Conservation (phyloP, 257 asterid genomes). For the Fraxinus quadrangulata region DNA sequence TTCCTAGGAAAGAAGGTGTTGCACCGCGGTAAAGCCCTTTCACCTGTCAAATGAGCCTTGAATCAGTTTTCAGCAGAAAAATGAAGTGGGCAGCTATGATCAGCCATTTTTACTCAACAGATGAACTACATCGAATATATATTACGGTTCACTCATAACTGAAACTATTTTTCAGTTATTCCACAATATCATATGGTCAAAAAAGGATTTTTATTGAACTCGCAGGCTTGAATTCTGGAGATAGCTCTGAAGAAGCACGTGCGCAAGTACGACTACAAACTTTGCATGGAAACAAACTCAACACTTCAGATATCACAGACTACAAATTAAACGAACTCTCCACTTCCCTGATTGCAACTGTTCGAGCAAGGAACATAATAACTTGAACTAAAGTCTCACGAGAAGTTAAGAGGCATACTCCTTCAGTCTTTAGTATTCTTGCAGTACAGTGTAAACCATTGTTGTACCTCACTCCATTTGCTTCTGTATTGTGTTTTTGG, state of each 20-base stretch:
- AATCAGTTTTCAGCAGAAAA: slow-evolving; percentile 14
- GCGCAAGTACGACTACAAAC: not conserved
- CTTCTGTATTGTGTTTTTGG: slow-evolving; percentile 83
- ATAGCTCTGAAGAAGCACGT: slow-evolving; percentile 7
- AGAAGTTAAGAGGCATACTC: slow-evolving; percentile 63
- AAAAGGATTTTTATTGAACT: slow-evolving; percentile 2
- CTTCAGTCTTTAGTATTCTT: slow-evolving; percentile 83
- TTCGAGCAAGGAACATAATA: slow-evolving; percentile 5
- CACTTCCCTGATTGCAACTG: slow-evolving; percentile 3
- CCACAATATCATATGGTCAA: not conserved
- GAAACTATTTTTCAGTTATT: slow-evolving; percentile 14
- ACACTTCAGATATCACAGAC: not conserved
- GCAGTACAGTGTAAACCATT: slow-evolving; percentile 76
- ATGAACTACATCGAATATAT: slow-evolving; percentile 18
- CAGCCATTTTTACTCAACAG: slow-evolving; percentile 19
- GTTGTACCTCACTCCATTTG: slow-evolving; percentile 68
- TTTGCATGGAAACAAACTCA: not conserved
- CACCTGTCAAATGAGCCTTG: slow-evolving; percentile 50
- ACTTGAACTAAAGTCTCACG: slow-evolving; percentile 26
- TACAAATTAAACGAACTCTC: slow-evolving; percentile 9
- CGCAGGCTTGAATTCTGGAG: slow-evolving; percentile 17
- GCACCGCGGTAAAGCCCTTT: slow-evolving; percentile 93
- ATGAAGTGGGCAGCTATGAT: not conserved
- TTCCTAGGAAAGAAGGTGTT: slow-evolving; percentile 83
- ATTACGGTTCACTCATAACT: slow-evolving; percentile 5